Evolutionary conservation across 148 eudicot genomes (phyloP), one percentile per base, ranked within the genome.

Genomic region (Pharnaceum exiguum): DNA sequence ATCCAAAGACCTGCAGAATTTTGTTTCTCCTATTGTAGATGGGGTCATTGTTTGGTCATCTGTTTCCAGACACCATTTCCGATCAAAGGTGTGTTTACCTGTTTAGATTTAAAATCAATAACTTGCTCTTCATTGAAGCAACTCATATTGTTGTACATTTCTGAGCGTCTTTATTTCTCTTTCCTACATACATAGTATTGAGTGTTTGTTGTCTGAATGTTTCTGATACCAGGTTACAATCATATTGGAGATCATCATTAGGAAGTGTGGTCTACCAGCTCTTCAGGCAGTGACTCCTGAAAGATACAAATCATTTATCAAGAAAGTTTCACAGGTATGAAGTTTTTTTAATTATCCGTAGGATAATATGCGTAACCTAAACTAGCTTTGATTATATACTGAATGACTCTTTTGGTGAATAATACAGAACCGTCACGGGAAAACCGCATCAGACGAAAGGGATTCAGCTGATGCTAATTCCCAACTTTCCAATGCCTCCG

Each of bases 11-110:
- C 66, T 93, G 79, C 84, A 83, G 51, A 71, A 69, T 64, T 67
- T 79, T 65, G 75, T 84, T 31, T 68, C 96, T 16, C 77, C 66
- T 51, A 74, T 85, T 59, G 42, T 83, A 32, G 82, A 72, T 52
- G 89, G 81, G 57, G 53, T 85, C 65, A 70, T 88, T 54, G 83
- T 85, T 19, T 93, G 96, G 98, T 93, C 98, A 57, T 73, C 86
- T 35, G 73, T 85, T 33, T 88, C 98, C 27, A 83, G 89, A 55
- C 80, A 88, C 78, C 96, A 93, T 78, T 93, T 93, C 52, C 81
- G 85, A 74, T 60, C 79, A 64, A 93, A 93, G 83, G 98, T 55
- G 57, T 37, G 74, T 59, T 47, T 26, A 25, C 15, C 51, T 31
- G 53, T 13, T 21, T n/a, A n/a, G n/a, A n/a, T n/a, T n/a, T n/a